phyloP scores from a whole-genome alignment of 164 flowering plant genomes.

The Macadamia integrifolia region DNA sequence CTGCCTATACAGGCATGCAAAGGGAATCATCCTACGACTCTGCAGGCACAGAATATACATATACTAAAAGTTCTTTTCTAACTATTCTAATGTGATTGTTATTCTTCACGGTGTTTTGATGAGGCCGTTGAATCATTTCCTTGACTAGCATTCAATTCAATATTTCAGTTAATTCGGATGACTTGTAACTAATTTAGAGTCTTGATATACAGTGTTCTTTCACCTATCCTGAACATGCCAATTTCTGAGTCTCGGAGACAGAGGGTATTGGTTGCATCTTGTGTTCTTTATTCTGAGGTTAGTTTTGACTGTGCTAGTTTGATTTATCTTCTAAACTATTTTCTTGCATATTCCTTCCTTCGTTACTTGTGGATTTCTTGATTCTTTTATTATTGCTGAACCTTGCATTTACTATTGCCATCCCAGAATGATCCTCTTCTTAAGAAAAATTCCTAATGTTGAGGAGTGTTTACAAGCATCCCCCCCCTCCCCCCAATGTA shows the following conservation, averaged over 20 bases:
- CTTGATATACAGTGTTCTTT: slow-evolving; percentile 74
- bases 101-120: not conserved
- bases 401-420: not conserved
- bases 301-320: slow-evolving; percentile 14
- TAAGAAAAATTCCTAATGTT: too few relatives aligned
- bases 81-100: not conserved
- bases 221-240: slow-evolving; percentile 95
- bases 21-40: too few relatives aligned
- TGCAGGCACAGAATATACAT: too few relatives aligned
- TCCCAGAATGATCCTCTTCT: too few relatives aligned
- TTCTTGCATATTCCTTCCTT: not conserved
- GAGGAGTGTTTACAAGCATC: too few relatives aligned
- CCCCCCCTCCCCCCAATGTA: too few relatives aligned
- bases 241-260: slow-evolving; percentile 95
- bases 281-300: slow-evolving; percentile 96
- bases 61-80: not conserved
- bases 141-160: not conserved
- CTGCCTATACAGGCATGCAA: too few relatives aligned
- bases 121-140: slow-evolving; percentile 1
- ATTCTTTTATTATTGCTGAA: not conserved
- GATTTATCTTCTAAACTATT: not conserved
- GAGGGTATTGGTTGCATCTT: slow-evolving; percentile 95
- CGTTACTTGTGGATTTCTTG: not conserved
- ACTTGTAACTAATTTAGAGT: slow-evolving; percentile 12
- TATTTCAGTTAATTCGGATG: slow-evolving; percentile 1